Evolutionary conservation across 208 protist genomes (phyloP).

Genomic region (Trypanosomatidae sp.): DNA sequence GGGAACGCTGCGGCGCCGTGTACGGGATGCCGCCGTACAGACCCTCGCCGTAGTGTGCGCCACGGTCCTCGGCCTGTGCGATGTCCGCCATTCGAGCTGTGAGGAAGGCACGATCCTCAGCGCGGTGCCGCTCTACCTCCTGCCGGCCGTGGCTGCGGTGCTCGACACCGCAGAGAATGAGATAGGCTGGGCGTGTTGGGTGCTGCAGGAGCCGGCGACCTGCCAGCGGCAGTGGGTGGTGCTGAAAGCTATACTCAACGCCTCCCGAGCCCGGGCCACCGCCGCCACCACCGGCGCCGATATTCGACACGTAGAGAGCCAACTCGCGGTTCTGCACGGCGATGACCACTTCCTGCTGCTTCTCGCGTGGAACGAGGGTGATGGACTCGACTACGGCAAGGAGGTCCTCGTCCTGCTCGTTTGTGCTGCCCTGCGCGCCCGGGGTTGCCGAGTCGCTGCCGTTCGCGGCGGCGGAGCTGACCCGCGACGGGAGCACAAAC

Average conservation of each 20-base stretch:
- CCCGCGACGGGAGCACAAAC: constrained; percentile 43
- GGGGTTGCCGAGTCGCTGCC: background rate
- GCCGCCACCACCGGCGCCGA: constrained; percentile 13
- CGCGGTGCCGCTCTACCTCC: constrained; percentile 34
- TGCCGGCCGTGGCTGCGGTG: constrained; percentile 56
- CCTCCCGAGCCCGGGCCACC: constrained; percentile 25
- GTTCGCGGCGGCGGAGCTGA: constrained; percentile 4
- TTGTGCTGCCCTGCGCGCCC: constrained; percentile 11
- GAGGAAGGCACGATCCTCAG: constrained; percentile 23
- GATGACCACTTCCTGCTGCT: constrained; percentile 62
- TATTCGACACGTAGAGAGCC: constrained; percentile 57
- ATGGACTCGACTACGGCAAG: constrained; percentile 13
- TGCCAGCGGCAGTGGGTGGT: constrained; percentile 57
- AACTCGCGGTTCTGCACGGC: constrained; percentile 59
- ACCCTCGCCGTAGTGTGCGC: constrained; percentile 4
- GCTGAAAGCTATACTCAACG: constrained; percentile 74
- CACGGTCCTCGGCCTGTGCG: background rate
- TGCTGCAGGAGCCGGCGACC: constrained; percentile 68
- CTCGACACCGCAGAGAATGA: constrained; percentile 58
- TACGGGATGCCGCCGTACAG: constrained; percentile 26
- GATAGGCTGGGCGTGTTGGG: constrained; percentile 60
- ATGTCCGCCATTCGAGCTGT: constrained; percentile 8
- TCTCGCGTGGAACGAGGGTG: constrained; percentile 18
- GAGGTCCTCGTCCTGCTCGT: constrained; percentile 11
- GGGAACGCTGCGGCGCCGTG: constrained; percentile 50